Conservation (phyloP, 495 filamentous ascomycete genomes). For the Annulohypoxylon bovei region DNA sequence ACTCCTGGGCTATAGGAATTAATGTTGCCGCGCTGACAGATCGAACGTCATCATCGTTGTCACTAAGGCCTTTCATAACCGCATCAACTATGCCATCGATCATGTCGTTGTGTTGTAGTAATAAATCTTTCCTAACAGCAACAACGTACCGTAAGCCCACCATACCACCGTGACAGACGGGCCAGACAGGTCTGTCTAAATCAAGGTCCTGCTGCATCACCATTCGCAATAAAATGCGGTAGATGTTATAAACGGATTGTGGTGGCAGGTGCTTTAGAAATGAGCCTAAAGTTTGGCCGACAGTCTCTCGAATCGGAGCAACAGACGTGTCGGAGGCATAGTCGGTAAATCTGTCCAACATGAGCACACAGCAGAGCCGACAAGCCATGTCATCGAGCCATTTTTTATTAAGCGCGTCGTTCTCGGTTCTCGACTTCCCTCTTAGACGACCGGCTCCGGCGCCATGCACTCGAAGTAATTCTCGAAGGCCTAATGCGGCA, state of each 20-base stretch:
- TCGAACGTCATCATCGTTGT: conserved; percentile 94
- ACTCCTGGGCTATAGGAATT: conserved; percentile 93
- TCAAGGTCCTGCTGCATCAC: conserved; percentile 89
- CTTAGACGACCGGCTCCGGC: conserved; percentile 83
- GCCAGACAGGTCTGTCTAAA: conserved; percentile 79
- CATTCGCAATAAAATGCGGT: conserved; percentile 81
- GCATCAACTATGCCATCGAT: conserved; percentile 92
- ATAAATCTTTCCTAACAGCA: conserved; percentile 89
- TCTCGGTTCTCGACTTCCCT: conserved; percentile 75
- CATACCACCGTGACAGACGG: conserved; percentile 98
- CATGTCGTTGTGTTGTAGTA: conserved; percentile 81
- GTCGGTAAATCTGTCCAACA: conserved; percentile 96
- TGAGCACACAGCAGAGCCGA: conserved; percentile 90
- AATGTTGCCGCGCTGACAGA: conserved; percentile 96
- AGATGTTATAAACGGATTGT: conserved; percentile 79
- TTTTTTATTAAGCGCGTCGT: conserved; percentile 77
- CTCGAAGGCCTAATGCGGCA: conserved; percentile 92
- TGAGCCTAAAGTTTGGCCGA: conserved; percentile 93
- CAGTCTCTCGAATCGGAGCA: conserved; percentile 93
- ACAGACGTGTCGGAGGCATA: conserved; percentile 98
- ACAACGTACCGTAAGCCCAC: conserved; percentile 94
- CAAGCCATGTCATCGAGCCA: conserved; percentile 96
- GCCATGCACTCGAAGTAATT: conserved; percentile 91
- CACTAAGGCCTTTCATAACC: conserved; percentile 93
- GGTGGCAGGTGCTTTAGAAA: conserved; percentile 82